A percentile compares a stretch with the other conserved stretches of the same genome.
These are phyloP conservation scores for Pseudogymnoascus verrucosus DNA, from an alignment of 2,329 filamentous ascomycete genomes.

Conservation along the genomic window DNA sequence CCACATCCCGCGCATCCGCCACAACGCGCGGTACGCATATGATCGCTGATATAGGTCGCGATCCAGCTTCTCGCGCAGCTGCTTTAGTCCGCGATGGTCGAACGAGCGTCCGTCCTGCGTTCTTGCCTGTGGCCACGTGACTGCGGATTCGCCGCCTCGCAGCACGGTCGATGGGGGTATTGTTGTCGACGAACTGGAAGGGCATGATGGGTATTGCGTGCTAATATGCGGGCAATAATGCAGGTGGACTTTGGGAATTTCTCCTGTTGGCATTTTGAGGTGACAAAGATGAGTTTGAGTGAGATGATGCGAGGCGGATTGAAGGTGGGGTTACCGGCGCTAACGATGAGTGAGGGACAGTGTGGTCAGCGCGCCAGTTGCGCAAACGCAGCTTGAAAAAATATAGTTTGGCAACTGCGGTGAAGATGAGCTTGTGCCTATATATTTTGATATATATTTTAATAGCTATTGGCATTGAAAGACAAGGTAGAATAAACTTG, in stretches of 20 bases:
- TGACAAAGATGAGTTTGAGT: not conserved
- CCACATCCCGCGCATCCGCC: not conserved
- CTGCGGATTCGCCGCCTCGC: slow-evolving; percentile 16
- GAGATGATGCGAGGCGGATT: not conserved
- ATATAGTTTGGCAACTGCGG: not conserved
- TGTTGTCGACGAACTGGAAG: slow-evolving; percentile 14
- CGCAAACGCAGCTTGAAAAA: no score
- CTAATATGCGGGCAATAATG: not conserved
- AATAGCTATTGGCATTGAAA: not conserved
- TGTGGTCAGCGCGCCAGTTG: not conserved
- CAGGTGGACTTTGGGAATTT: not conserved
- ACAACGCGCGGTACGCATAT: not conserved
- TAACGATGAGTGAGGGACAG: not conserved
- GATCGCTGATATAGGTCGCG: not conserved
- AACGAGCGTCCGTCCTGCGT: slow-evolving; percentile 11
- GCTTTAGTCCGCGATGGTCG: slow-evolving; percentile 10
- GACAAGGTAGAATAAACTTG: not conserved
- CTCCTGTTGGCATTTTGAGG: not conserved
- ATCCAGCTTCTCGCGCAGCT: not conserved
- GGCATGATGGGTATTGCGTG: slow-evolving; percentile 7
- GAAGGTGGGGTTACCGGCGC: not conserved
- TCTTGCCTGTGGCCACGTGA: slow-evolving; percentile 19
- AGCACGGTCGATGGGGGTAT: slow-evolving; percentile 12
- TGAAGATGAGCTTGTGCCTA: no score
- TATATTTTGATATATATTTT: not conserved